phyloP scores from a whole-genome alignment of 192 early-diverging fungal genomes.

The Entophlyctis luteolus region DNA sequence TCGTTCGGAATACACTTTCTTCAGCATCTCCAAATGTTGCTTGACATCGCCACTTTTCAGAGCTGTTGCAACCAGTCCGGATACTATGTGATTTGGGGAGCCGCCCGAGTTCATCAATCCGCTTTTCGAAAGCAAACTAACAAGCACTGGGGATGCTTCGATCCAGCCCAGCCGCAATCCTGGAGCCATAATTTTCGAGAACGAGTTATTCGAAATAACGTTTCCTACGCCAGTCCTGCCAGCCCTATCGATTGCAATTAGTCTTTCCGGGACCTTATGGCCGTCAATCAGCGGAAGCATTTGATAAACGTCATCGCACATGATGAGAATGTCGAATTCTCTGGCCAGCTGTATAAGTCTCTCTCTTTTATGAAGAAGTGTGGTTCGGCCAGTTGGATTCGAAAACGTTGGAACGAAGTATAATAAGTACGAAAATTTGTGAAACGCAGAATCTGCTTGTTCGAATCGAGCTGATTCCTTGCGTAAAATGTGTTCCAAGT shows the following conservation, averaged over 20 bases:
- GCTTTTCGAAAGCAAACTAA: constrained; percentile 6
- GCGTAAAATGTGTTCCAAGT: not conserved
- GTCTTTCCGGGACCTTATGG: not conserved
- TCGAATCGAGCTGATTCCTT: not conserved
- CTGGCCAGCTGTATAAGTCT: constrained; percentile 32
- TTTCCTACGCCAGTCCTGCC: constrained; percentile 15
- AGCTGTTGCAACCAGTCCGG: not conserved
- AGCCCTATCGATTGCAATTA: constrained; percentile 23
- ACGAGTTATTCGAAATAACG: constrained; percentile 49
- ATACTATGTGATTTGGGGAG: constrained; percentile 29
- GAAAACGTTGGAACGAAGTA: constrained; percentile 45
- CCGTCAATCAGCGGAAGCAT: constrained; percentile 24
- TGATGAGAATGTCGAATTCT: constrained; percentile 38
- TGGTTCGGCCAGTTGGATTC: constrained; percentile 39
- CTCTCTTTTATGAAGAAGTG: constrained; percentile 6
- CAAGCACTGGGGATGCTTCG: constrained; percentile 30
- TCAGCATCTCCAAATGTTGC: constrained; percentile 20
- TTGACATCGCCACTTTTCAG: constrained; percentile 15
- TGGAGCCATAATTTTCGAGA: constrained; percentile 42
- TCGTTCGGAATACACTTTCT: constrained; percentile 16
- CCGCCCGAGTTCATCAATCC: constrained; percentile 37
- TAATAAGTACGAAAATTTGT: constrained; percentile 33
- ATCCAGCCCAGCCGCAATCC: constrained; percentile 48
- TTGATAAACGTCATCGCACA: constrained; percentile 50
- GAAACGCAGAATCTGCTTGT: too few relatives aligned